Percentiles rank a stretch among this genome's conserved stretches.
These are phyloP conservation scores for Pistacia integerrima DNA, from an alignment of 345 rosid genomes.

Conservation along the genomic window DNA sequence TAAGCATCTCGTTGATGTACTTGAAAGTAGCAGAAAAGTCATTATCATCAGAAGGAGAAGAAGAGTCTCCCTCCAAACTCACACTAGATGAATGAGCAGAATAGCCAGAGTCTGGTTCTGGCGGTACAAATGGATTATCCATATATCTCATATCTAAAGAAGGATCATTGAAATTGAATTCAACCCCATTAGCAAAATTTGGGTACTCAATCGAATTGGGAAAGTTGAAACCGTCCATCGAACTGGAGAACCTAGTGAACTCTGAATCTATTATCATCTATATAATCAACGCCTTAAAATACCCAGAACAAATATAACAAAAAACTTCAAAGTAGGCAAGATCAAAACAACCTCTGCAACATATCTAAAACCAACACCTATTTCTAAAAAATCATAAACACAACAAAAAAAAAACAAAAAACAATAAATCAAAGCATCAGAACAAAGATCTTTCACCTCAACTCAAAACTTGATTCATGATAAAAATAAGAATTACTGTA, in stretches of 20 bases:
- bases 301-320: not conserved
- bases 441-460: not conserved
- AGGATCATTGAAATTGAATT: constrained; percentile 31
- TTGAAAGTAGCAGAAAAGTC: constrained; percentile 61
- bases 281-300: not conserved
- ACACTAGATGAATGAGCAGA: constrained; percentile 21
- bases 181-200: constrained; percentile 34
- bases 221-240: constrained; percentile 9
- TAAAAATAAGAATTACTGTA: no score
- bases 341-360: not conserved
- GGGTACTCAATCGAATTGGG: constrained; percentile 24
- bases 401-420: not conserved
- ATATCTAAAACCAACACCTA: not conserved
- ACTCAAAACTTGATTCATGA: no score
- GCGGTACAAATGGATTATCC: constrained; percentile 22
- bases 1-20: constrained; percentile 72
- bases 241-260: constrained; percentile 11
- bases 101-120: constrained; percentile 27
- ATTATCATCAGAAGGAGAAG: constrained; percentile 46
- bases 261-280: constrained; percentile 6
- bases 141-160: constrained; percentile 31
- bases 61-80: constrained; percentile 37
- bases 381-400: not conserved
- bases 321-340: not conserved
- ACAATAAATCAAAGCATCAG: not conserved